phyloP scores from a whole-genome alignment of 176 grass and related monocot genomes.

The Tillandsia leiboldiana region DNA sequence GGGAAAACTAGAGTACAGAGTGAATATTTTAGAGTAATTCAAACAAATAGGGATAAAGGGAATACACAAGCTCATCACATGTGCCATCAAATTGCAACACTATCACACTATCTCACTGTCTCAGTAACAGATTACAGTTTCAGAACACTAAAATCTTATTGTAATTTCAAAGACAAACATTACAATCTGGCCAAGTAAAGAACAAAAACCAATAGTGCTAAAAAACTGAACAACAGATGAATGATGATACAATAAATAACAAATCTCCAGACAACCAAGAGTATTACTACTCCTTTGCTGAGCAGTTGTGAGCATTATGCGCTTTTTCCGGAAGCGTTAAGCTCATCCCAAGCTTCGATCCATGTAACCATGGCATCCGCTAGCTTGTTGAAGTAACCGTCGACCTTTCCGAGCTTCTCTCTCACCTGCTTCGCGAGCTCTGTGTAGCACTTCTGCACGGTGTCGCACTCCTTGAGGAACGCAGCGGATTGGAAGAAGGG shows the following conservation, averaged over 20 bases:
- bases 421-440: conserved; percentile 29
- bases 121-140: not conserved
- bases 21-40: too few species aligned
- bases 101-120: not conserved
- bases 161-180: not conserved
- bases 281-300: not conserved
- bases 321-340: conserved; percentile 33
- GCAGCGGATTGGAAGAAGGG: conserved; percentile 30
- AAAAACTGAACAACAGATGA: not conserved
- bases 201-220: too few species aligned
- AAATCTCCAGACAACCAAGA: not conserved
- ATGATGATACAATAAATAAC: too few species aligned
- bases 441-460: conserved; percentile 32
- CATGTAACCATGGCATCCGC: conserved; percentile 90
- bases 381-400: conserved; percentile 63
- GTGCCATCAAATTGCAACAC: not conserved
- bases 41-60: too few species aligned
- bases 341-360: conserved; percentile 92
- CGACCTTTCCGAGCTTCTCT: conserved; percentile 35
- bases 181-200: too few species aligned
- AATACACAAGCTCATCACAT: too few species aligned
- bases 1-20: too few species aligned
- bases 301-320: not conserved
- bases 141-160: not conserved
- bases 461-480: conserved; percentile 25